These are phyloP conservation scores for Nigrospora sphaerica DNA, from an alignment of 2,329 filamentous ascomycete species.

Conservation along the genomic window DNA sequence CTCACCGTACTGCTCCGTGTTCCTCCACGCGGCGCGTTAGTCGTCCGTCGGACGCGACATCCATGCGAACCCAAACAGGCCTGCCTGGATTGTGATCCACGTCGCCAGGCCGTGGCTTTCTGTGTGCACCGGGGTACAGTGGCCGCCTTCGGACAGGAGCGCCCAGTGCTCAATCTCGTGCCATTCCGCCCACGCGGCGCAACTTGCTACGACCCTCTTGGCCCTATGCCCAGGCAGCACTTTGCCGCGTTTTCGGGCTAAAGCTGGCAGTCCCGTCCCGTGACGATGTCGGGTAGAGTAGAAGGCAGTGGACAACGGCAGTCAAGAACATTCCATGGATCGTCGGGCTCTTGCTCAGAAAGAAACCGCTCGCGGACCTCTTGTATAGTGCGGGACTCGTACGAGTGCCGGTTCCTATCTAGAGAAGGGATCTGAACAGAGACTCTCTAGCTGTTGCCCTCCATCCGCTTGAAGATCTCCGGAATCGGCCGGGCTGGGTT, in stretches of 20 bases:
- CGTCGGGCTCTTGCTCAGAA: too few species aligned
- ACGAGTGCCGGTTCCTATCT: background rate
- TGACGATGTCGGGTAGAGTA: constrained; percentile 1
- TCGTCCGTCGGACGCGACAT: constrained; percentile 17
- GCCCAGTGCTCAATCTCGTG: too few species aligned
- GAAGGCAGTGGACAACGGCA: constrained; percentile 3
- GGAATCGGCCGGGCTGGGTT: background rate
- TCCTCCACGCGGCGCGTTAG: constrained; percentile 16
- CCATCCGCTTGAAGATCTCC: constrained; percentile 1
- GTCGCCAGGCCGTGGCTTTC: constrained; percentile 25
- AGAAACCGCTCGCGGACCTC: constrained; percentile 2
- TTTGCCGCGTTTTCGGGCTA: background rate
- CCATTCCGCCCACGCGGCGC: too few species aligned
- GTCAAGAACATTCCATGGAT: too few species aligned
- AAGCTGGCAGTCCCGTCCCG: constrained; percentile 1
- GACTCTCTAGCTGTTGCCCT: background rate
- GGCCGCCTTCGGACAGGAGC: constrained; percentile 24
- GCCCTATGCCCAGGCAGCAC: background rate
- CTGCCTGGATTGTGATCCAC: constrained; percentile 24
- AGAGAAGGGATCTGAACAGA: constrained; percentile 1
- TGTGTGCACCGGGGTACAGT: constrained; percentile 24
- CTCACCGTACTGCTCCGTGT: constrained; percentile 11
- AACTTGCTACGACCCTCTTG: constrained; percentile 8
- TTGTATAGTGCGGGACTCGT: background rate
- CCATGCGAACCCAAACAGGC: constrained; percentile 20